Evolutionary conservation across 371 early-diverging fungal genomes (phyloP), one percentile per base, ranked within the genome.

Genomic region (Lichtheimia ramosa): DNA sequence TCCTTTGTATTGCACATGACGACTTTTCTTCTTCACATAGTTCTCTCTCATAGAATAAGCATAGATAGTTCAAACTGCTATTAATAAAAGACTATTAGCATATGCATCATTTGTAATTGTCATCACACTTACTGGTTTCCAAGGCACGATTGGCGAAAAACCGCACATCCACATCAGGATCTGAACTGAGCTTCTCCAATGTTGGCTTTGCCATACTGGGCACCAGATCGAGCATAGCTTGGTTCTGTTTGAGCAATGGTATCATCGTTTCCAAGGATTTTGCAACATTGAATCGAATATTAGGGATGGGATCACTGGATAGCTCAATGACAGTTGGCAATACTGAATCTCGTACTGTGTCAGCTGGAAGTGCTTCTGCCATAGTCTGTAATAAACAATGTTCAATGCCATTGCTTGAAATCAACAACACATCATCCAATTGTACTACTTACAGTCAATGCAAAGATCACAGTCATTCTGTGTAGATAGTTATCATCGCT

Each of bases 231-330:
- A 69, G 74, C 20, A 89, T 83, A 51, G 89, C 87, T n/a, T 82
- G 66, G 63, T 83, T 82, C 64, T 81, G 81, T 56, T 84, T 83
- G 62, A 96, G 80, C 43, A 92, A 81, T 28, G 91, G 93, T 58
- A 90, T 85, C 77, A 99, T 73, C 20, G 85, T 83, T 73, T 94
- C 94, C 74, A 96, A 82, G 51, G 93, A 88, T 75, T 99, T 99
- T 57, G 97, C 97, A 14, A 96, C 97, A 68, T 97, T 99, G 85
- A 99, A 99, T 48, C 99, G 94, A 69, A 99, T 97, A 74, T 99
- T 99, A 65, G 99, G 98, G 62, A 99, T 96, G 18, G 96, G 96
- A 69, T 99, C 99, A 43, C 83, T 82, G 28, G 90, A 89, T 62
- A 98, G 83, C 54, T 75, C 84, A 62, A 85, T 85, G 51, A 97